A percentile compares a stretch with the other conserved stretches of the same genome.
Evolutionary conservation across 441 rosid genomes (phyloP).

Genomic region (Erysimum cheiri): DNA sequence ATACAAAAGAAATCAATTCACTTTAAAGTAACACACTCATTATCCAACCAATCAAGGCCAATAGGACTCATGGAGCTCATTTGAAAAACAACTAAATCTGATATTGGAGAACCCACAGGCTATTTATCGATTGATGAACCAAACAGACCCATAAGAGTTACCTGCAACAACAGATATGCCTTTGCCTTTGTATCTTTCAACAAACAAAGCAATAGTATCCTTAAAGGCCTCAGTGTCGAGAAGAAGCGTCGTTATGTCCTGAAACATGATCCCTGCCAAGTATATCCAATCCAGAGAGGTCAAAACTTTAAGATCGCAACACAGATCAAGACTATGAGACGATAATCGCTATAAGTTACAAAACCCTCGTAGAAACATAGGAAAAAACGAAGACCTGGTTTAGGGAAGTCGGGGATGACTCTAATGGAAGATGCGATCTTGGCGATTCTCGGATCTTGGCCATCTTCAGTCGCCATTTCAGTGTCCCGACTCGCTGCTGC

Average conservation of each 20-base stretch:
- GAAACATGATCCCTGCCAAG: constrained; percentile 82
- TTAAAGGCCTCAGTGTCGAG: constrained; percentile 79
- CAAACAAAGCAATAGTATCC: constrained; percentile 91
- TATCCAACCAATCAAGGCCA: neutral
- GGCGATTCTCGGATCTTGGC: constrained; percentile 65
- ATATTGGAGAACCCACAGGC: neutral
- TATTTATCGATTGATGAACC: neutral
- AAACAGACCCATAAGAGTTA: constrained; percentile 30
- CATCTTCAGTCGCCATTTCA: constrained; percentile 62
- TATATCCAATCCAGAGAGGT: neutral
- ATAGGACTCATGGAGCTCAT: neutral
- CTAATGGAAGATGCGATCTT: constrained; percentile 76
- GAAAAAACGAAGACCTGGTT: constrained; percentile 57
- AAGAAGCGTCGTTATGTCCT: constrained; percentile 92
- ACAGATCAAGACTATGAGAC: constrained; percentile 10
- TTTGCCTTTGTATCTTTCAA: constrained; percentile 80
- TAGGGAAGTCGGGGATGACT: constrained; percentile 92
- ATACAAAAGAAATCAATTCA: neutral
- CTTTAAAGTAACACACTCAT: neutral
- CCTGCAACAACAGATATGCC: constrained; percentile 91
- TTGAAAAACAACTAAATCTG: neutral
- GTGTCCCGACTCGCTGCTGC: constrained; percentile 34
- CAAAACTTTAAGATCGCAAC: constrained; percentile 15
- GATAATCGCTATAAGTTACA: neutral
- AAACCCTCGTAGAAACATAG: neutral